These are phyloP conservation scores for Suhomyces bokatorum DNA, from an alignment of 1,139 yeast genomes.

Conservation along the genomic window DNA sequence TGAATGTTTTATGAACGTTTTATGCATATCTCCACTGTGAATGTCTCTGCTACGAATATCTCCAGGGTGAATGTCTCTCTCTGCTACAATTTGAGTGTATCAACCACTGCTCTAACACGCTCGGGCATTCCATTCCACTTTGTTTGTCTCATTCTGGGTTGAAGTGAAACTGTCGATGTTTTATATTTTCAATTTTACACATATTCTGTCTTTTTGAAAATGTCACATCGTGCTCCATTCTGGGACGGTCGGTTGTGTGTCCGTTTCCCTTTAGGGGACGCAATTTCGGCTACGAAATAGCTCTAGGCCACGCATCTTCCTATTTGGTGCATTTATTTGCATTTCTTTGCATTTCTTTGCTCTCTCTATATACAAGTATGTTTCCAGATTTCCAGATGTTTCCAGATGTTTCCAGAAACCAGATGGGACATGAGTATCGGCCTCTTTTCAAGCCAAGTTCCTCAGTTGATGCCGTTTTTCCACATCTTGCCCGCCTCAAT, in stretches of 20 bases:
- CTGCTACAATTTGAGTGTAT: neutral
- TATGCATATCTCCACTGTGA: too few species aligned
- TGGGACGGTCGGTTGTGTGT: too few species aligned
- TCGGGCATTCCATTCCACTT: neutral
- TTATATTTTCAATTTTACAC: neutral
- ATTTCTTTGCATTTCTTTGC: too few species aligned
- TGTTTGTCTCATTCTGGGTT: neutral
- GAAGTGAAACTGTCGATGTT: too few species aligned
- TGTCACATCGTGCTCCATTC: neutral
- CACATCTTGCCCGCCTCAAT: constrained; percentile 51
- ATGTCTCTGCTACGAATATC: too few species aligned
- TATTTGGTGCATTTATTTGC: neutral
- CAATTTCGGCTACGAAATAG: neutral
- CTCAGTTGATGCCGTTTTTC: neutral
- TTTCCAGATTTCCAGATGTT: too few species aligned
- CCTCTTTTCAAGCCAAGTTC: neutral
- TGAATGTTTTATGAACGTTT: too few species aligned
- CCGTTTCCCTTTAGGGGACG: neutral
- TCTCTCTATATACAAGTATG: neutral
- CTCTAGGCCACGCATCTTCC: neutral
- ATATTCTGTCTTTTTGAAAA: neutral
- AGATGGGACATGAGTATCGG: neutral
- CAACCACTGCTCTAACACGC: too few species aligned
- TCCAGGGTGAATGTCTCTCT: too few species aligned
- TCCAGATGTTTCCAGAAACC: neutral